Evolutionary conservation across 139 green algal species (phyloP), one percentile per base, ranked within the genome.

Genomic region (Bryopsis sp.): DNA sequence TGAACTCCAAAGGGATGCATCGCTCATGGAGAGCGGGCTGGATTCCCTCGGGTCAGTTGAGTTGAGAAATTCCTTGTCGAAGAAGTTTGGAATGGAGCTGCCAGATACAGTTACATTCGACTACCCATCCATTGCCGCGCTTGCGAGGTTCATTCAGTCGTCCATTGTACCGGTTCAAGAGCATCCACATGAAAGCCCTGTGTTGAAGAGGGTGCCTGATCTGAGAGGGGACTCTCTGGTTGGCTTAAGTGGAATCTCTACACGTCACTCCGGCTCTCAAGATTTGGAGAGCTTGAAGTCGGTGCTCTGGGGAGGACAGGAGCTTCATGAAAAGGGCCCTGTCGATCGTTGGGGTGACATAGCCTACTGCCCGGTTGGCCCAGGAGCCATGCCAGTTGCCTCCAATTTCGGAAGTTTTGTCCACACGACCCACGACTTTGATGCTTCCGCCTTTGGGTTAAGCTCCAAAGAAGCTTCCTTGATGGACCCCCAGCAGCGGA

Each of bases 401-500:
- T 75, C 72, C 22, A 79, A 79, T 39, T 88, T 88, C 73, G 89
- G 80, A 43, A 81, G 82, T 15, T 95, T 79, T 58, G 73, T 95
- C 37, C 29, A 58, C 26, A 76, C 69, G 32, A 67, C 80, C 6
- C 79, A 85, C 39, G 7, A 65, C n/a, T 95, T 95, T 70, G 89
- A 95, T 64, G 6, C 76, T 1, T 67, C 76, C 0, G 76, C 72
- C 0, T 94, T 94, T 62, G 72, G 78, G 2, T 58, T 95, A 2
- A 50, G 72, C 24, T 35, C 34, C 2, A 66, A 54, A 8, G 88
- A 95, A 75, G 80, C 82, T 1, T 59, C 68, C 0, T 38, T 86
- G 28, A 92, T 95, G 84, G 88, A 94, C 70, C 87, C 87, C 0
- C 88, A 94, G 72, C 78, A 88, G 70, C 79, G 88, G 15, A 39